These are phyloP conservation scores for Rhododendron griersonianum DNA, from an alignment of 148 eudicot species.

Conservation along the genomic window DNA sequence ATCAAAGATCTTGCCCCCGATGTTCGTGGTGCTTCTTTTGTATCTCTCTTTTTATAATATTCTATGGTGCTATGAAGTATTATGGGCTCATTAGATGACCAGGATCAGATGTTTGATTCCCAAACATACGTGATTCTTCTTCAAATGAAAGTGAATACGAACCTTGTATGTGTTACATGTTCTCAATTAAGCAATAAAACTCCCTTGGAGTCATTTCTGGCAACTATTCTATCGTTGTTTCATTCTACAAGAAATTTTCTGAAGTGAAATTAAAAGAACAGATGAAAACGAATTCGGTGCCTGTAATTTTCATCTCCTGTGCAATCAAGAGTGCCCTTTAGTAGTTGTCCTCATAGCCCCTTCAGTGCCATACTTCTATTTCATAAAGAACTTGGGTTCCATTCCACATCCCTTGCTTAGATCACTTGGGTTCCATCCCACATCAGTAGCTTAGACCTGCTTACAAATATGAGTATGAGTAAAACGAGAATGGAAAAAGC, in stretches of 20 bases:
- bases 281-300: not conserved
- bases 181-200: not conserved
- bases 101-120: not conserved
- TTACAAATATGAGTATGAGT: not conserved
- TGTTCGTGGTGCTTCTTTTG: constrained; percentile 16
- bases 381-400: not conserved
- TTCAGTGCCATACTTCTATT: not conserved
- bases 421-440: not conserved
- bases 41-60: constrained; percentile 17
- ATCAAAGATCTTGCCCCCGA: not conserved
- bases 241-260: not conserved
- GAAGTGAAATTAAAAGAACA: not conserved
- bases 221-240: not conserved
- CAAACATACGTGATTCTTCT: not conserved
- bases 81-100: constrained; percentile 10
- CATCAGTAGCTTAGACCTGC: not conserved
- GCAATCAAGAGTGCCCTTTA: not conserved
- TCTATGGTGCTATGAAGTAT: constrained; percentile 22
- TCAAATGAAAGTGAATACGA: not conserved
- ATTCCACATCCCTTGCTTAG: not conserved
- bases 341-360: not conserved
- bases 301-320: not conserved
- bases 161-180: not conserved
- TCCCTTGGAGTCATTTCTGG: not conserved
- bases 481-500: not conserved